A percentile compares a stretch with the other conserved stretches of the same genome.
These are phyloP conservation scores for Acacia confusa DNA, from an alignment of 306 rosid genomes.

Conservation along the genomic window DNA sequence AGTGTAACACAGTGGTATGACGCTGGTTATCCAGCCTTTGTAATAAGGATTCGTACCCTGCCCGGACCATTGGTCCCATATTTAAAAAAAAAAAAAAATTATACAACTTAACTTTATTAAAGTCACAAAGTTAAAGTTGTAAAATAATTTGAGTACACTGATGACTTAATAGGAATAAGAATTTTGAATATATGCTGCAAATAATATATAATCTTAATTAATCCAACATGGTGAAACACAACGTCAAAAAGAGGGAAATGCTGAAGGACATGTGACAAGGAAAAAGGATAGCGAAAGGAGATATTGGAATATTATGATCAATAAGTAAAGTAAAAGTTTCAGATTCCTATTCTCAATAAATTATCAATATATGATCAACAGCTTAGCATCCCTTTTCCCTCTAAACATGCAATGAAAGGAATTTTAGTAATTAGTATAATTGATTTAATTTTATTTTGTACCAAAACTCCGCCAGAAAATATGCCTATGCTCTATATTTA, in stretches of 20 bases:
- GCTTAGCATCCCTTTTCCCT: neutral
- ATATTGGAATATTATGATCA: slow-evolving; percentile 14
- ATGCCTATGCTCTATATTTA: no score
- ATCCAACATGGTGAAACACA: neutral
- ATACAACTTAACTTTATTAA: neutral
- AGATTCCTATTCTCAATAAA: slow-evolving; percentile 16
- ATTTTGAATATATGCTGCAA: neutral
- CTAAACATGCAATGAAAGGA: neutral
- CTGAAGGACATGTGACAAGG: neutral
- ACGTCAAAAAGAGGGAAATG: neutral
- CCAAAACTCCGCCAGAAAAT: neutral
- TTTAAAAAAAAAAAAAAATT: no score
- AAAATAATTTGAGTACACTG: neutral
- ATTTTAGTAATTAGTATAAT: neutral
- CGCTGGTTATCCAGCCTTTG: no score
- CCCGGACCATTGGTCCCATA: no score
- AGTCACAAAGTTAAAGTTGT: neutral
- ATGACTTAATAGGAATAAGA: neutral
- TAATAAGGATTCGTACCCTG: no score
- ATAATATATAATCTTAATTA: neutral
- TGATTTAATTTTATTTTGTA: neutral
- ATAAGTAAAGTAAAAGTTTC: neutral
- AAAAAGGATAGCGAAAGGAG: slow-evolving; percentile 11
- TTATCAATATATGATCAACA: neutral
- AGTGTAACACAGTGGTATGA: no score